These are phyloP conservation scores for Colletotrichum sp. DNA, from an alignment of 2,329 filamentous ascomycete species.

Conservation along the genomic window DNA sequence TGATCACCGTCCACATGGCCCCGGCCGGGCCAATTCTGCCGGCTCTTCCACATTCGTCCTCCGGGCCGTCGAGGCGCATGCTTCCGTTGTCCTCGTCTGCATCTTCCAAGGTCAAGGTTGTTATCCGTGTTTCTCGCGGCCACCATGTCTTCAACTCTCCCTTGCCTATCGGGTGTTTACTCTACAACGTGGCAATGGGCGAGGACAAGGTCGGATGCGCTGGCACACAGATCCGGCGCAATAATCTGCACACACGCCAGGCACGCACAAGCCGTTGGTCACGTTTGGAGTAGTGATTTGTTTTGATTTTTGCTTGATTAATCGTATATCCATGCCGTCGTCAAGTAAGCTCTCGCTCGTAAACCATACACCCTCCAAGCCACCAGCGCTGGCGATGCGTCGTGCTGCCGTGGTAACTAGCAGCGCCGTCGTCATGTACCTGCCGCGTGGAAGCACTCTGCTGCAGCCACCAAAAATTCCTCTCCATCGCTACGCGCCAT, in stretches of 20 bases:
- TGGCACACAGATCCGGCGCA: conserved; percentile 11
- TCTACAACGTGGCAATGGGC: background rate
- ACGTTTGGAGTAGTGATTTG: background rate
- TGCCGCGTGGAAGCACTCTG: background rate
- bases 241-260: conserved; percentile 2
- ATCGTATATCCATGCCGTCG: background rate
- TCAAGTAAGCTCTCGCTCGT: background rate
- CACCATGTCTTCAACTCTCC: background rate
- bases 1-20: background rate
- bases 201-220: background rate
- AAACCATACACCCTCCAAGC: background rate
- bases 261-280: background rate
- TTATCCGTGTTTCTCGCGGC: background rate
- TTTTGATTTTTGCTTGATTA: background rate
- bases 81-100: background rate
- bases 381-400: background rate
- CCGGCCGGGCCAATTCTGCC: background rate
- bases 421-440: background rate
- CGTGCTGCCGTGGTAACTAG: background rate
- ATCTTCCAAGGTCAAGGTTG: background rate
- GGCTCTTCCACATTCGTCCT: background rate
- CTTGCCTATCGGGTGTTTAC: background rate
- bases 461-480: background rate
- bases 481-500: background rate
- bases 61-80: background rate